A percentile compares a stretch with the other conserved stretches of the same genome.
phyloP scores from a whole-genome alignment of 2,329 filamentous ascomycete genomes.

The Herpotrichia juniperi region DNA sequence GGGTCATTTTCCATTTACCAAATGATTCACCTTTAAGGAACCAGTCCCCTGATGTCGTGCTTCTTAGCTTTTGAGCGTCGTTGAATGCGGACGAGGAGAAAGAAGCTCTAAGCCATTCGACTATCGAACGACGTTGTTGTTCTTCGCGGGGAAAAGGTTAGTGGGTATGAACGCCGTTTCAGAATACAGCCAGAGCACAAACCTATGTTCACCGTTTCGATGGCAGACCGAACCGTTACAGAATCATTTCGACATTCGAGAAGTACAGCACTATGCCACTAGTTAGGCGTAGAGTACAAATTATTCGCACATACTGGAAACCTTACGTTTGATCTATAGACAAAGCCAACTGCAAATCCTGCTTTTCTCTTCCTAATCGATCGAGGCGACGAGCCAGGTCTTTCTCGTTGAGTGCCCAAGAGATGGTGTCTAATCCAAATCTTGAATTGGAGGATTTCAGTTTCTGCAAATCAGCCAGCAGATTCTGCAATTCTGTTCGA shows the following conservation, averaged over 20 bases:
- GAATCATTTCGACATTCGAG: neutral
- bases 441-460: neutral
- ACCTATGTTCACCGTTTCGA: neutral
- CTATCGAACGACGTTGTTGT: constrained; percentile 2
- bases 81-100: neutral
- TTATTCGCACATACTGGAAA: too few species aligned
- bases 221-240: neutral
- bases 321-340: constrained; percentile 10
- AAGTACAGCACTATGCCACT: neutral
- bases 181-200: neutral
- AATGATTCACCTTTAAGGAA: constrained; percentile 6
- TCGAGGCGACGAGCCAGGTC: constrained; percentile 3
- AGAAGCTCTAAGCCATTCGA: constrained; percentile 8
- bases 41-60: constrained; percentile 6
- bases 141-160: neutral
- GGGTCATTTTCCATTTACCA: constrained; percentile 3
- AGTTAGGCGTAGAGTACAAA: too few species aligned
- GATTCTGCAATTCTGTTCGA: constrained; percentile 4
- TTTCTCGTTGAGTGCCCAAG: constrained; percentile 9
- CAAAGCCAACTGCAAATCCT: constrained; percentile 7
- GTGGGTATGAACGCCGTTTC: neutral
- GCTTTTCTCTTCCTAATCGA: constrained; percentile 1
- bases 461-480: constrained; percentile 1
- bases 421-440: neutral
- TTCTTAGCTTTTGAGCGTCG: neutral